Base-by-base conservation (phyloP, 805 yeast genomes). In the Saturnispora quitensis region DNA sequence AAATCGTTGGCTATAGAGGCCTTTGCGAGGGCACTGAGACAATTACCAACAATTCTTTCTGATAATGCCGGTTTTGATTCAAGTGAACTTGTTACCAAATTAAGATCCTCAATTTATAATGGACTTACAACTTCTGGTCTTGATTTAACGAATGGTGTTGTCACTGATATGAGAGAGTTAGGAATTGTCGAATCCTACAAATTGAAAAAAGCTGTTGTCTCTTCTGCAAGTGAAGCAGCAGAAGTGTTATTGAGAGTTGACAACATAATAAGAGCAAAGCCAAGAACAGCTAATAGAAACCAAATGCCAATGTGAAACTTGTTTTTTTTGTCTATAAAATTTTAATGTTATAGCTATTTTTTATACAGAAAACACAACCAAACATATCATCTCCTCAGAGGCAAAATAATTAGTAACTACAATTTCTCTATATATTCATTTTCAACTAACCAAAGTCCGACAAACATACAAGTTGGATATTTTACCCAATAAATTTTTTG, bases 51-150 rank as follows among this genome's bases (percentile, higher is more conserved):
- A 1, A 90, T 93, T 56, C 75, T 93, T 58, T 96, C 97, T 45
- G 98, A 93, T 65, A 93, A 93, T 65, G 98, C 99, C 4, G 99
- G 99, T 28, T 87, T 80, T 62, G 99, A 93, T 66, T 85, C 97
- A 22, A 82, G 89, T 61, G 98, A 95, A 60, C 74, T 93, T 56
- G 95, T 93, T 13, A 78, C 98, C 9, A 89, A 88, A 67, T 75
- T 93, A 62, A 81, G 97, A 69, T 82, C 97, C 2, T 83, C 95
- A 22, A 84, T 89, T 51, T 93, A 93, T 73, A 85, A 82, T 63
- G 99, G 99, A 35, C 81, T 88, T 76, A 76, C 88, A 20, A 89
- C 96, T 5, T 82, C 91, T 4, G 99, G 99, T 40, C 77, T 93
- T 57, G 96, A 93, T 65, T 77, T 93, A 62, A 82, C 86, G 65